phyloP scores from a whole-genome alignment of 2,329 filamentous ascomycete species.

The Colletotrichum eremochloae region DNA sequence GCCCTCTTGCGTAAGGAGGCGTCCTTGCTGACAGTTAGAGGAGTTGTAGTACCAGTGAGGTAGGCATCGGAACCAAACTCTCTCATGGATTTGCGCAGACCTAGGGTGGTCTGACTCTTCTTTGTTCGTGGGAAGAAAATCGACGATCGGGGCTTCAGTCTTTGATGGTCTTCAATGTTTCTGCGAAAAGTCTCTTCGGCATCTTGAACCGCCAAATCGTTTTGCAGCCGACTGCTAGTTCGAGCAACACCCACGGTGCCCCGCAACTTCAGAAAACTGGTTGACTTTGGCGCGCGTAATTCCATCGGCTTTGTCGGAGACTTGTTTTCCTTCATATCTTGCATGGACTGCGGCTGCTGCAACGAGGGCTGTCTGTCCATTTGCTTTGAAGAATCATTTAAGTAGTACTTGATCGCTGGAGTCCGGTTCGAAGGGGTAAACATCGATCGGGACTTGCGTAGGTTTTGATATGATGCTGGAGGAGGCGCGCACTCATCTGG shows the following conservation, averaged over 20 bases:
- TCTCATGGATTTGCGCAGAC: slow-evolving; percentile 62
- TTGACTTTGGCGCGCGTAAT: slow-evolving; percentile 66
- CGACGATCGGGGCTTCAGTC: slow-evolving; percentile 58
- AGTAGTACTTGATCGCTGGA: slow-evolving; percentile 35
- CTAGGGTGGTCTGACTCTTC: slow-evolving; percentile 50
- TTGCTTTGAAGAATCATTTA: slow-evolving; percentile 12
- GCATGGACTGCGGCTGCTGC: slow-evolving; percentile 11
- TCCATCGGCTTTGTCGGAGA: not conserved
- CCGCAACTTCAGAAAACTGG: slow-evolving; percentile 63
- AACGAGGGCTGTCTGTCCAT: not conserved
- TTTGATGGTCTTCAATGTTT: slow-evolving; percentile 51
- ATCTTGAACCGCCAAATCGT: slow-evolving; percentile 53
- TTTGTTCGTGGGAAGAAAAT: slow-evolving; percentile 58
- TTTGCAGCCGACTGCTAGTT: slow-evolving; percentile 44
- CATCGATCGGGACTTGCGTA: slow-evolving; percentile 70
- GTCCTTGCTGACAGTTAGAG: slow-evolving; percentile 17
- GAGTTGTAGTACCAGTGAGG: slow-evolving; percentile 44
- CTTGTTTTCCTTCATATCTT: slow-evolving; percentile 11
- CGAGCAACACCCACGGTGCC: slow-evolving; percentile 43
- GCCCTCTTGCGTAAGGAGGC: slow-evolving; percentile 63
- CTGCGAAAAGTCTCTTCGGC: slow-evolving; percentile 54
- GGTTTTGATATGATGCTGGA: slow-evolving; percentile 61
- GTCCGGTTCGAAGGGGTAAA: slow-evolving; percentile 52
- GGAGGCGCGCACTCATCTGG: slow-evolving; percentile 62
- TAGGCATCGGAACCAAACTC: slow-evolving; percentile 50